Base-by-base conservation (phyloP, 129 eudicot genomes). In the Saposhnikovia divaricata region DNA sequence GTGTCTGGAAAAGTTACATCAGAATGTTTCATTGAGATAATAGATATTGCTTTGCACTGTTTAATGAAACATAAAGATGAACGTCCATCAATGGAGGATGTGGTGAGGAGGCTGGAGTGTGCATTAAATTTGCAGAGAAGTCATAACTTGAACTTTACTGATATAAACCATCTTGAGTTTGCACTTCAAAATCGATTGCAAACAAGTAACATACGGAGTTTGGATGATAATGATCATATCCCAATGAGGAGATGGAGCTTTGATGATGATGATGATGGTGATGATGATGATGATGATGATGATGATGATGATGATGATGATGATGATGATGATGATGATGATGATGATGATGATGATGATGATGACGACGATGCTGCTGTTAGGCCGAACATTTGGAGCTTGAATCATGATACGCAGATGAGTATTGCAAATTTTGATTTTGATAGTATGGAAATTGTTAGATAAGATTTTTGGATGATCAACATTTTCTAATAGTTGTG, bases 1-100 rank as follows among this genome's bases (percentile, higher is more conserved):
- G 21, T 90, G 38, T 80, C 50, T 19, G 83, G 86, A 4, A 77
- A 85, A 73, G 87, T 40, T 3, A 88, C 88, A 9, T 86, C 81
- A 27, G 87, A 80, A 81, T 85, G 87, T 44, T 80, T 88, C 25
- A 80, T 10, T 28, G 87, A 87, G 42, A 88, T 83, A 48, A 82
- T 71, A 4, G 92, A 80, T 9, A 79, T 83, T 13, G 89, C 88
- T 18, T 28, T 53, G 31, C 85, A 75, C 37, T 87, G 91, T 75
- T 83, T 89, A 75, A 9, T 3, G 76, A 18, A 16, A 16, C 7
- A 66, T 74, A 53, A 25, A 4, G 6, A 15, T n/a, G 34, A 31
- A 18, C 69, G 28, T 2, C 61, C 57, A 34, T 13, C 53, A 9
- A 43, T 28, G 61, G 63, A 50, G 39, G 50, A 39, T 59, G 57